These are phyloP conservation scores for Hemisphaericaspora xylofermentans DNA, from an alignment of 1,139 yeast genomes.

Conservation along the genomic window DNA sequence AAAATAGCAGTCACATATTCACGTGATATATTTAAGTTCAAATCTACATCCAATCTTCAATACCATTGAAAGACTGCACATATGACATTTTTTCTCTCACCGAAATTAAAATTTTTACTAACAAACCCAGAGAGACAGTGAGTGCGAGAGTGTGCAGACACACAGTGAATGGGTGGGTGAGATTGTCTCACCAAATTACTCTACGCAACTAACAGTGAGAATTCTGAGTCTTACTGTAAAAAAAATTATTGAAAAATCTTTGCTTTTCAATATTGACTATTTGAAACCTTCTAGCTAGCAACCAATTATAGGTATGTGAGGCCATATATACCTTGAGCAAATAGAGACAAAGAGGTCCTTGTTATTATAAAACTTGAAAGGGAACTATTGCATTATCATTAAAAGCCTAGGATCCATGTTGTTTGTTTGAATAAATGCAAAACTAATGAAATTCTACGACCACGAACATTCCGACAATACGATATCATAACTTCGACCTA, in stretches of 20 bases:
- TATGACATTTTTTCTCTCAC: neutral
- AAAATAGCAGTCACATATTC: neutral
- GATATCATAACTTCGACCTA: too few relatives aligned
- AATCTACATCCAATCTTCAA: neutral
- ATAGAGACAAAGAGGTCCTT: neutral
- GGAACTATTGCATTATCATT: too few relatives aligned
- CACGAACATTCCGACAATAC: too few relatives aligned
- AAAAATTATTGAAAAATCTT: constrained; percentile 5
- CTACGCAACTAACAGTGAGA: constrained; percentile 6
- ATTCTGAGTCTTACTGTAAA: constrained; percentile 1
- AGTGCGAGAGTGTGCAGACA: too few relatives aligned
- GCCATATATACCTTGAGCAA: neutral
- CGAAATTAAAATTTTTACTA: too few relatives aligned
- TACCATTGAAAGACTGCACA: neutral
- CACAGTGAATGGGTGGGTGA: too few relatives aligned
- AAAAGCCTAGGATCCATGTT: too few relatives aligned
- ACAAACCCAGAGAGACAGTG: too few relatives aligned
- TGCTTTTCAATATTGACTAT: constrained; percentile 1
- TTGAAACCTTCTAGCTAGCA: constrained; percentile 4
- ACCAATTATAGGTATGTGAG: constrained; percentile 8
- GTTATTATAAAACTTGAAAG: too few relatives aligned
- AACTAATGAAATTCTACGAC: too few relatives aligned
- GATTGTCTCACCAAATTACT: neutral
- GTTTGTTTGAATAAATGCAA: too few relatives aligned
- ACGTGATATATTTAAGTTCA: neutral